Evolutionary conservation across 148 eudicot genomes (phyloP).

Genomic region (Chenopodium berlandieri): DNA sequence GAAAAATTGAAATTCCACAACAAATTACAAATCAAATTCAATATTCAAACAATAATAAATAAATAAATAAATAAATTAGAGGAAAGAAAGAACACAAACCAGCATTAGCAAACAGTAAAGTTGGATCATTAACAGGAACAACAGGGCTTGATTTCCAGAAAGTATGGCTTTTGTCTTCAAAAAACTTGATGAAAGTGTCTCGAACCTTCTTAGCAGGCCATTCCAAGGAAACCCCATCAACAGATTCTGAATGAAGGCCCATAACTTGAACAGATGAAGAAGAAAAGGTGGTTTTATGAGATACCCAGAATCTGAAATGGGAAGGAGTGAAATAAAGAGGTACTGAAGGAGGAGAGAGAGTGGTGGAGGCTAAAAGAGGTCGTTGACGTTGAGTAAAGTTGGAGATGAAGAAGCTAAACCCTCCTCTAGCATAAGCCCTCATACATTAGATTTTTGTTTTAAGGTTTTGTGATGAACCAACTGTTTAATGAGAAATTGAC

Average conservation of each 20-base stretch:
- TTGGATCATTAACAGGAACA: constrained; percentile 89
- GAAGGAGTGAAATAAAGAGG: background rate
- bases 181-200: constrained; percentile 59
- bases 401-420: constrained; percentile 20
- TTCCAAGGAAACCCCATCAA: constrained; percentile 45
- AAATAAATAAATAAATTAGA: background rate
- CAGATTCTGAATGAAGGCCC: constrained; percentile 22
- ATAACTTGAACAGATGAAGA: constrained; percentile 14
- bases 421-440: constrained; percentile 32
- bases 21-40: background rate
- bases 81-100: constrained; percentile 37
- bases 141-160: constrained; percentile 92
- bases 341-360: background rate
- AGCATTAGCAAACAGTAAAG: constrained; percentile 95
- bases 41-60: background rate
- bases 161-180: constrained; percentile 50
- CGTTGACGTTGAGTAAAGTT: background rate
- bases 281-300: background rate
- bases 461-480: background rate
- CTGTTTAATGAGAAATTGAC: background rate
- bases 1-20: background rate
- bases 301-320: background rate
- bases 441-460: constrained; percentile 25
- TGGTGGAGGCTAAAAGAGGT: background rate
- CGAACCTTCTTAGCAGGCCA: constrained; percentile 81